Base-by-base conservation (phyloP, 108 stramenopile genomes). In the Discostella stelligeroides region DNA sequence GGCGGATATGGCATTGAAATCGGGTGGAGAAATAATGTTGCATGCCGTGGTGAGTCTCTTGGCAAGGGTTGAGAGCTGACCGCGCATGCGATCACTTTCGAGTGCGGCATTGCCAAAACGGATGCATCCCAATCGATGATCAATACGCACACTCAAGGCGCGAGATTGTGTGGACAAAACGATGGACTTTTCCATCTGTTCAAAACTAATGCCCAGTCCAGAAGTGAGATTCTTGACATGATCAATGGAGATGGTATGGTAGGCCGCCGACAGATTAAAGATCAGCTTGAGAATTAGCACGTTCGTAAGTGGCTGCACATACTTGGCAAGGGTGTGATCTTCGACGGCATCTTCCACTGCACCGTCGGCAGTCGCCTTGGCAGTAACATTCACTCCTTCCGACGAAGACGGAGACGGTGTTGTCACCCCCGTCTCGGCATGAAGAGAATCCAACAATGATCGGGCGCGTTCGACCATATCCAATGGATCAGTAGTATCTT, bases 101-200 rank as follows among this genome's bases (percentile, higher is more conserved):
- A 92, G 77, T 24, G 67, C 82, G 38, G 81, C 82, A 64, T 83
- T 82, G 2, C 95, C 95, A 77, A 98, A 97, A 23, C 95, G 88
- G 39, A 97, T 76, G 79, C 96, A 96, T 20, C 91, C 84, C 4
- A 89, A 82, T 56, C 91, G 78, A 74, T 95, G 93, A 65, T 98
- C 97, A 74, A 98, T 81, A 29, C 85, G 76, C 47, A 91, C 88
- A 49, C 69, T 66, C 17, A 95, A 55, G 18, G 82, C 85, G 46
- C 82, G 80, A 15, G 81, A 82, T 66, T 88, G 84, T 9, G 88
- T 83, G 15, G 94, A 92, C 17, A 85, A 58, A 8, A 97, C 92
- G 43, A 98, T 80, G 18, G 84, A 75, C 65, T 94, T 95, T 81
- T 98, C 98, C 66, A 97, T 87, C 53, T 96, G 86, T 58, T 91